Conservation (phyloP, 768 basidiomycete genomes). For the Xanthoconium purpureum region DNA sequence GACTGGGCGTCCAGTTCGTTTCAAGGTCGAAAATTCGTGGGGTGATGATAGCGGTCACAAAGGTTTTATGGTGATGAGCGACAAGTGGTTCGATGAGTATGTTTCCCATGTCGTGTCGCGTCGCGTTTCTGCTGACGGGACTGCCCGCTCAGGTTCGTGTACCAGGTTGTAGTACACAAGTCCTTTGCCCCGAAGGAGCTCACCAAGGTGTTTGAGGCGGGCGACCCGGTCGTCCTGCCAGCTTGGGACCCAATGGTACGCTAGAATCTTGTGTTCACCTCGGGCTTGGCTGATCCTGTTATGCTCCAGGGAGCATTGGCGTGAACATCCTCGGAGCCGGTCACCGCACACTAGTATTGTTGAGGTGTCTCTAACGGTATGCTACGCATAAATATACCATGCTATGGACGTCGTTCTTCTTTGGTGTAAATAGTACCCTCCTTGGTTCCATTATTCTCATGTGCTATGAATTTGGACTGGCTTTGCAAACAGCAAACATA, state of each 20-base stretch:
- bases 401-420: neutral
- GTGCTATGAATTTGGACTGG: too few relatives aligned
- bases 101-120: conserved; percentile 27
- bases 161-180: conserved; percentile 89
- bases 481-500: too few relatives aligned
- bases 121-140: conserved; percentile 1
- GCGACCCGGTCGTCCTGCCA: conserved; percentile 64
- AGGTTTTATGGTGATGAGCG: conserved; percentile 91
- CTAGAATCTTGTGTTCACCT: neutral
- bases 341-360: too few relatives aligned
- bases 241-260: conserved; percentile 68
- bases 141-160: conserved; percentile 61
- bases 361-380: neutral
- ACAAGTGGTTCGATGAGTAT: conserved; percentile 88
- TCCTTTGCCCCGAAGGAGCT: conserved; percentile 77
- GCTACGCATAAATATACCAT: neutral
- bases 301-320: conserved; percentile 22
- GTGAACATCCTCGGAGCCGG: conserved; percentile 5
- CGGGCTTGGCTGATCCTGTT: too few relatives aligned
- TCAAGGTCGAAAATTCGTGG: conserved; percentile 98
- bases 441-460: too few relatives aligned
- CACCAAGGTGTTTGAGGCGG: conserved; percentile 72
- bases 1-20: conserved; percentile 74
- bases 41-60: conserved; percentile 72
- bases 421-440: too few relatives aligned